Percentiles rank a stretch among this genome's conserved stretches.
Evolutionary conservation across 2,329 filamentous ascomycete genomes (phyloP).

Genomic region (Trichophyton verrucosum): DNA sequence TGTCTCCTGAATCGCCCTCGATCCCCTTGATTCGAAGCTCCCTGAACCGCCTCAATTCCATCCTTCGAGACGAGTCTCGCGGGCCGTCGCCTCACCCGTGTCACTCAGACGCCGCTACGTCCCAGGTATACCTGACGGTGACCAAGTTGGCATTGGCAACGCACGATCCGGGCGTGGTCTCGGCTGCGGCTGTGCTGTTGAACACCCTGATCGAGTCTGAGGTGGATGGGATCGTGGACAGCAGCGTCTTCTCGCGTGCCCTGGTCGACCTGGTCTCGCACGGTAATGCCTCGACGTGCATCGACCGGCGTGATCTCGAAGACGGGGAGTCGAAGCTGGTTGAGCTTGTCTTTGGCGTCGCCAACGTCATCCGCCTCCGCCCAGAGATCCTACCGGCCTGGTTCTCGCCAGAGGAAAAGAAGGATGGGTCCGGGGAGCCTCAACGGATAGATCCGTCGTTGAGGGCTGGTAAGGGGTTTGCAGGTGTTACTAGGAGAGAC

Average conservation of each 20-base stretch:
- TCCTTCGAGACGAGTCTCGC: conserved; percentile 80
- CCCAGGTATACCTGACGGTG: conserved; percentile 80
- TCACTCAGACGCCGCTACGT: conserved; percentile 70
- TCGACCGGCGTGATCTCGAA: conserved; percentile 37
- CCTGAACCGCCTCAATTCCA: conserved; percentile 46
- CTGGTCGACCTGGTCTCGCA: conserved; percentile 75
- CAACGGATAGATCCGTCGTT: conserved; percentile 28
- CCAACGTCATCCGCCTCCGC: conserved; percentile 86
- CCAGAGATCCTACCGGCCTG: conserved; percentile 78
- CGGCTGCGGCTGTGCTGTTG: conserved; percentile 74
- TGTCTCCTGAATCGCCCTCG: conserved; percentile 40
- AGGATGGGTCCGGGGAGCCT: conserved; percentile 22
- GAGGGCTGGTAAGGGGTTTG: conserved; percentile 52
- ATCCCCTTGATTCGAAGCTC: conserved; percentile 39
- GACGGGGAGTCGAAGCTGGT: conserved; percentile 83
- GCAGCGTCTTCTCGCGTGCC: conserved; percentile 69
- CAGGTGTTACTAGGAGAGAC: conserved; percentile 71
- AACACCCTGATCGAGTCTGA: conserved; percentile 90
- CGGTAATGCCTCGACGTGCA: conserved; percentile 35
- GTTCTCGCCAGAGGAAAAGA: conserved; percentile 56
- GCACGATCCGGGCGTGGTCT: conserved; percentile 73
- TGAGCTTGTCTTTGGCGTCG: conserved; percentile 88
- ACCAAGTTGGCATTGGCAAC: conserved; percentile 78
- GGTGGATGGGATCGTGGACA: conserved; percentile 88
- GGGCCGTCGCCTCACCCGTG: conserved; percentile 83